A percentile compares a stretch with the other conserved stretches of the same genome.
Conservation (phyloP, 176 grass and related monocot genomes). For the Juncus effusus region DNA sequence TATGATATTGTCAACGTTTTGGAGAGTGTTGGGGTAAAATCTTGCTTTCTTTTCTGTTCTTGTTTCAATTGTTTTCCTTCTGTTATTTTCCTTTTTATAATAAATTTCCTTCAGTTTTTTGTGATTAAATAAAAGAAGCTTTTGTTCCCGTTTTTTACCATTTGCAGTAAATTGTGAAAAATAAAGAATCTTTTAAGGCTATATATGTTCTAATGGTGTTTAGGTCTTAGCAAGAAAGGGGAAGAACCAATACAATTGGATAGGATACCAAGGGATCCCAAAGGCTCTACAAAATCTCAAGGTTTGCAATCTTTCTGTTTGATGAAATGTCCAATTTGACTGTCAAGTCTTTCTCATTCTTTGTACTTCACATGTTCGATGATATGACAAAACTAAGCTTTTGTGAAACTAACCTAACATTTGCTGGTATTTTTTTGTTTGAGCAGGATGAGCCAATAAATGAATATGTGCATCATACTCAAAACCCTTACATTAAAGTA, state of each 20-base stretch:
- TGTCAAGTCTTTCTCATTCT: slow-evolving; percentile 1
- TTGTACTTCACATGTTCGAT: neutral
- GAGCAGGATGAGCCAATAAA: slow-evolving; percentile 48
- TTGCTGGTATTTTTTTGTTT: slow-evolving; percentile 4
- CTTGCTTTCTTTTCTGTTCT: neutral
- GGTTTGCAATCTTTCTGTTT: slow-evolving; percentile 27
- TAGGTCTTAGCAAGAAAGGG: slow-evolving; percentile 79
- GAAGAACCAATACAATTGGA: slow-evolving; percentile 82
- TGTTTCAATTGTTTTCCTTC: neutral
- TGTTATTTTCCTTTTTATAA: neutral
- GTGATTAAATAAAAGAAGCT: neutral
- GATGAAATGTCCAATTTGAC: neutral
- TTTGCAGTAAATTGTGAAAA: neutral
- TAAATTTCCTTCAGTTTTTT: neutral
- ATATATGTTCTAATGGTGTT: neutral
- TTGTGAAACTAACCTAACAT: neutral
- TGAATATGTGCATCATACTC: slow-evolving; percentile 27
- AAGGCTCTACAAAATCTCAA: slow-evolving; percentile 59
- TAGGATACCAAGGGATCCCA: slow-evolving; percentile 71
- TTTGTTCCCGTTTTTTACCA: neutral
- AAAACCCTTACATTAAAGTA: slow-evolving; percentile 39
- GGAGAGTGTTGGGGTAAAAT: slow-evolving; percentile 88
- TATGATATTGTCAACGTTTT: slow-evolving; percentile 98
- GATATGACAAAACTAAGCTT: neutral
- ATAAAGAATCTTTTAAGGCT: neutral